These are phyloP conservation scores for Bretschneidera sinensis DNA, from an alignment of 345 rosid species.

Conservation along the genomic window DNA sequence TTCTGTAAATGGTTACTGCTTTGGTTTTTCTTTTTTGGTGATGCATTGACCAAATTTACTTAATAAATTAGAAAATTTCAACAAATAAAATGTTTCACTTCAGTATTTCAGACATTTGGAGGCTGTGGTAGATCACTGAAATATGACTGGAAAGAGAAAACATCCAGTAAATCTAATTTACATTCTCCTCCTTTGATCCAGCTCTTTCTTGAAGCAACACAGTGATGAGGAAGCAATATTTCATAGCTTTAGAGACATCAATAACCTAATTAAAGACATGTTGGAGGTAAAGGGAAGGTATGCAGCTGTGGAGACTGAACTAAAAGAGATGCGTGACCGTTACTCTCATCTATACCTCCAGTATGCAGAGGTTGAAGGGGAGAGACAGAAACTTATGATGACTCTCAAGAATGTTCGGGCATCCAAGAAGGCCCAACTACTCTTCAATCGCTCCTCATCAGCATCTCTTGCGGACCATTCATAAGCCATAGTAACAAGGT, in stretches of 20 bases:
- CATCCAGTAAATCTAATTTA: slow-evolving; percentile 11
- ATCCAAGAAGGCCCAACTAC: slow-evolving; percentile 46
- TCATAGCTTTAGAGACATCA: slow-evolving; percentile 91
- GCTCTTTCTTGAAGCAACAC: slow-evolving; percentile 86
- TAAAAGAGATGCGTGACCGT: slow-evolving; percentile 89
- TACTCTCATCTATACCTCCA: slow-evolving; percentile 93
- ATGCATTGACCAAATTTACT: neutral
- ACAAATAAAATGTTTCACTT: no score
- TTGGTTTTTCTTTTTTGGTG: neutral
- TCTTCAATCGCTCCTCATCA: slow-evolving; percentile 43
- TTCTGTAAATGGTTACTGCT: no score
- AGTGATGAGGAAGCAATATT: slow-evolving; percentile 77
- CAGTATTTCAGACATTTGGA: neutral
- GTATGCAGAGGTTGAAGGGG: slow-evolving; percentile 98
- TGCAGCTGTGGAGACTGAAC: slow-evolving; percentile 62
- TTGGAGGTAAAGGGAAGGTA: slow-evolving; percentile 72
- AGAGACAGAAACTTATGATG: slow-evolving; percentile 96
- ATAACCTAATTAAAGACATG: slow-evolving; percentile 79
- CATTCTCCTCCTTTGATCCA: slow-evolving; percentile 32
- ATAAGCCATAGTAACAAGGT: slow-evolving; percentile 12
- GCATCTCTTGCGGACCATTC: slow-evolving; percentile 45
- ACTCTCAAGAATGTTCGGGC: slow-evolving; percentile 83
- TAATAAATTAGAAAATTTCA: neutral
- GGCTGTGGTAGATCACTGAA: no score
- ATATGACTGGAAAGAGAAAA: slow-evolving; percentile 3